Evolutionary conservation across 306 rosid genomes (phyloP).

Genomic region (Rosa persica): DNA sequence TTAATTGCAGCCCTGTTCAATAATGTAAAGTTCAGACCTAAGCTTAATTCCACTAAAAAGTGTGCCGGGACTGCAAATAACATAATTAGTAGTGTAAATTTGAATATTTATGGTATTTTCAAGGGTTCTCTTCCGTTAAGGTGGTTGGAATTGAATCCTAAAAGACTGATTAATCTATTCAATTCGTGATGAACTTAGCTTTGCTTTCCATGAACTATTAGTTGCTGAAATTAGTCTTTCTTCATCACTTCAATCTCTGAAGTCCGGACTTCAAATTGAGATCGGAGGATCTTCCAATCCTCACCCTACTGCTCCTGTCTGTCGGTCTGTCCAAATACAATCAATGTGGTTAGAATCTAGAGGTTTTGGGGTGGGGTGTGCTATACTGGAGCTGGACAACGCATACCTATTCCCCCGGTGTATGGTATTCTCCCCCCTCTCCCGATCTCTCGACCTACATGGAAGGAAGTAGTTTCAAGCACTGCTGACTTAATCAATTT

Average conservation of each 20-base stretch:
- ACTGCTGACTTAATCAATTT: background rate
- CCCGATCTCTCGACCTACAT: background rate
- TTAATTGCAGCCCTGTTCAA: background rate
- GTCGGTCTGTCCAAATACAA: background rate
- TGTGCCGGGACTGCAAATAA: too few species aligned
- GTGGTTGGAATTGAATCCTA: too few species aligned
- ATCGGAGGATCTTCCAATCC: background rate
- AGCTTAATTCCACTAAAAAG: too few species aligned
- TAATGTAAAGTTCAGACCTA: too few species aligned
- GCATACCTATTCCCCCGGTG: background rate
- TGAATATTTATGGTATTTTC: too few species aligned
- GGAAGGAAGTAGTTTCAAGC: background rate
- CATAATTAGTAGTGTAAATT: too few species aligned
- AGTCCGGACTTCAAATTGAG: background rate
- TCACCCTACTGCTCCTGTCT: background rate
- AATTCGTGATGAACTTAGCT: background rate
- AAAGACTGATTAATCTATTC: background rate
- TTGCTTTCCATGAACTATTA: background rate
- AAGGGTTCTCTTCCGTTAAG: too few species aligned
- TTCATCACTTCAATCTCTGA: too few species aligned
- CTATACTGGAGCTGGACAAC: background rate
- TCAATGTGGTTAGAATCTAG: background rate
- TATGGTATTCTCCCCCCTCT: too few species aligned
- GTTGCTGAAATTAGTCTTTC: background rate
- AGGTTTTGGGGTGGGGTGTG: background rate